phyloP scores from a whole-genome alignment of 192 early-diverging fungal genomes.

The Backusella sp. region DNA sequence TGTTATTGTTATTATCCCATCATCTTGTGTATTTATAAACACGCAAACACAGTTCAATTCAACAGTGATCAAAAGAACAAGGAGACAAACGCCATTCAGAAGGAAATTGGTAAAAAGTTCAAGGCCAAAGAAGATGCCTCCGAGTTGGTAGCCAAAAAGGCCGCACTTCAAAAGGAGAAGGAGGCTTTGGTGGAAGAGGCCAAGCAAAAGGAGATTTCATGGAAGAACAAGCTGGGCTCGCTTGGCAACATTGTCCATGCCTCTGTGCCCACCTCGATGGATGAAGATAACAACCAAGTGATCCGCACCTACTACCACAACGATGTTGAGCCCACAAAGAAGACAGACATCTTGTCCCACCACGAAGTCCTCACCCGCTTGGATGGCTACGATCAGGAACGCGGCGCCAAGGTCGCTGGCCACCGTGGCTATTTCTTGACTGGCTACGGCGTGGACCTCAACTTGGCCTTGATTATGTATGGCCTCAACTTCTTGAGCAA shows the following conservation, averaged over 20 bases:
- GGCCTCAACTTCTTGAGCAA: constrained; percentile 88
- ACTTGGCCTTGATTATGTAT: constrained; percentile 95
- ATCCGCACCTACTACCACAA: constrained; percentile 61
- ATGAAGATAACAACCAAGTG: constrained; percentile 81
- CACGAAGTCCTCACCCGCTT: constrained; percentile 93
- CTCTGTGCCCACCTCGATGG: constrained; percentile 80
- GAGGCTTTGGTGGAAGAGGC: constrained; percentile 61
- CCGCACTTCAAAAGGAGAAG: constrained; percentile 70
- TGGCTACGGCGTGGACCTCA: constrained; percentile 92
- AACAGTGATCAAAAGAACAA: constrained; percentile 87
- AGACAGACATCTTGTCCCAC: constrained; percentile 72
- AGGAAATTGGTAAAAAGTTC: constrained; percentile 83
- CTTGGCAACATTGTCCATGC: constrained; percentile 97
- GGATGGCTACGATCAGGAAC: constrained; percentile 83
- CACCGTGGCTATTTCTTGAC: constrained; percentile 99
- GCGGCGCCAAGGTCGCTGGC: constrained; percentile 94
- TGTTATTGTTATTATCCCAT: not conserved
- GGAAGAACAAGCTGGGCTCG: constrained; percentile 59
- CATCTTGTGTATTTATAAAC: not conserved
- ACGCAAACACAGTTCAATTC: constrained; percentile 66
- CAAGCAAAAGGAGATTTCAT: constrained; percentile 71
- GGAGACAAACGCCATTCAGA: constrained; percentile 88
- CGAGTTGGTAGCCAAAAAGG: constrained; percentile 74
- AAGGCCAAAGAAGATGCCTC: constrained; percentile 91
- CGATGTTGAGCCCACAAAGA: constrained; percentile 56